Percentiles rank a stretch among this genome's conserved stretches.
These are phyloP conservation scores for Rhodocollybia butyracea DNA, from an alignment of 768 basidiomycete genomes.

Conservation along the genomic window DNA sequence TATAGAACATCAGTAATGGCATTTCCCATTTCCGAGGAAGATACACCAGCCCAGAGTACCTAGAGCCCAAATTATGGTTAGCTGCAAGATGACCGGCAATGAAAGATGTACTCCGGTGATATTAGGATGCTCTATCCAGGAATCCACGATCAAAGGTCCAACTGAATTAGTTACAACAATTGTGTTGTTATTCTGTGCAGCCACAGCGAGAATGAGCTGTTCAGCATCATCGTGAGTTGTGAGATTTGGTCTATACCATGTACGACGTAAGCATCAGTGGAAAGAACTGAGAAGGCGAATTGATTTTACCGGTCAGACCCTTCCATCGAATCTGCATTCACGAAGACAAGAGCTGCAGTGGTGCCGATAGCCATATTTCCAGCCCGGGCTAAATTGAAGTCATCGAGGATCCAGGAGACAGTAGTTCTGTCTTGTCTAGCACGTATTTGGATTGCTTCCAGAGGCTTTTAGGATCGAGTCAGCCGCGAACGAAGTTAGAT, in stretches of 20 bases:
- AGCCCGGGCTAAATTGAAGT: slow-evolving; percentile 58
- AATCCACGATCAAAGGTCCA: slow-evolving; percentile 56
- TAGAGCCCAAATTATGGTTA: slow-evolving; percentile 12
- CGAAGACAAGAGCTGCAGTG: slow-evolving; percentile 76
- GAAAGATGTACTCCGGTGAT: slow-evolving; percentile 54
- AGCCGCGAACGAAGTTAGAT: neutral
- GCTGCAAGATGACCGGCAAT: slow-evolving; percentile 2
- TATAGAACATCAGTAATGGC: slow-evolving; percentile 67
- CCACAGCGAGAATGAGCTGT: slow-evolving; percentile 64
- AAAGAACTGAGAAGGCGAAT: neutral
- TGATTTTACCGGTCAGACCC: slow-evolving; percentile 61
- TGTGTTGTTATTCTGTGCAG: slow-evolving; percentile 64
- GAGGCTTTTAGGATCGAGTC: slow-evolving; percentile 41
- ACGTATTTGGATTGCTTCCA: slow-evolving; percentile 75
- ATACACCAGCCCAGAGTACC: slow-evolving; percentile 65
- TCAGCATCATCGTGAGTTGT: slow-evolving; percentile 76
- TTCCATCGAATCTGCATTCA: slow-evolving; percentile 83
- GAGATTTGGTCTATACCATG: slow-evolving; percentile 49
- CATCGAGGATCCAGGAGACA: slow-evolving; percentile 66
- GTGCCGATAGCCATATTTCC: slow-evolving; percentile 43
- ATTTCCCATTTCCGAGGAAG: slow-evolving; percentile 69
- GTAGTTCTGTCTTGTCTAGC: slow-evolving; percentile 63
- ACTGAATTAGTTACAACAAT: slow-evolving; percentile 68
- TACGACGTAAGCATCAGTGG: neutral
- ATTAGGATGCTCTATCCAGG: slow-evolving; percentile 73